Conservation (phyloP, 495 filamentous ascomycete species). For the Neurospora sp. region DNA sequence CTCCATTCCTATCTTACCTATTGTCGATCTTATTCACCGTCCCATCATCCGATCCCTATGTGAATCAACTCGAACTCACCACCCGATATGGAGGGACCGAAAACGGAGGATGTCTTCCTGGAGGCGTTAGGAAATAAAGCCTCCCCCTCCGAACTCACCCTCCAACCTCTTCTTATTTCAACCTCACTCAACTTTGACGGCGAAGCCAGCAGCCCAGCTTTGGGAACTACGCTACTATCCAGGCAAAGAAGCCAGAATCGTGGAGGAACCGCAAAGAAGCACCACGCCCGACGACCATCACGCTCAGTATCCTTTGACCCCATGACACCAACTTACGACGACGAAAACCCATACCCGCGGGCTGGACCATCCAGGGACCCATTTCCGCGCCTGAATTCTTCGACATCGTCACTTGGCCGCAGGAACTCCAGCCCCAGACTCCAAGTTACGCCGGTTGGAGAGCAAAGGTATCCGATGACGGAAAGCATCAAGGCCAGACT, state of each 20-base stretch:
- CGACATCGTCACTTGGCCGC: neutral
- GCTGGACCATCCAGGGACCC: neutral
- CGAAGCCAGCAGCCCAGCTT: neutral
- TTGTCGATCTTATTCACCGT: neutral
- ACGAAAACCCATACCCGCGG: neutral
- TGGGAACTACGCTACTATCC: neutral
- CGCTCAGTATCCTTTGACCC: neutral
- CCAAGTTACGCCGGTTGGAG: constrained; percentile 12
- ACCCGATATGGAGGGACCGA: neutral
- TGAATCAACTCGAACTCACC: neutral
- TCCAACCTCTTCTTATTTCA: neutral
- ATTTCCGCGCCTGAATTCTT: neutral
- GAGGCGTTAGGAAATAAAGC: neutral
- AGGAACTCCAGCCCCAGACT: constrained; percentile 9
- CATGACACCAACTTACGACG: neutral
- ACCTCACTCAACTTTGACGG: neutral
- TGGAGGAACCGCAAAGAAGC: neutral
- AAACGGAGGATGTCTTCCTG: neutral
- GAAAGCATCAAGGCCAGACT: constrained; percentile 9
- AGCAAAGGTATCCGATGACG: constrained; percentile 26
- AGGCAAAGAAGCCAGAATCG: neutral
- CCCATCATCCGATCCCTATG: neutral
- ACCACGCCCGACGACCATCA: neutral
- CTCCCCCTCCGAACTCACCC: neutral
- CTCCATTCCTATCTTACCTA: neutral